These are phyloP conservation scores for Dillenia turbinata DNA, from an alignment of 164 flowering plant genomes.

Conservation along the genomic window DNA sequence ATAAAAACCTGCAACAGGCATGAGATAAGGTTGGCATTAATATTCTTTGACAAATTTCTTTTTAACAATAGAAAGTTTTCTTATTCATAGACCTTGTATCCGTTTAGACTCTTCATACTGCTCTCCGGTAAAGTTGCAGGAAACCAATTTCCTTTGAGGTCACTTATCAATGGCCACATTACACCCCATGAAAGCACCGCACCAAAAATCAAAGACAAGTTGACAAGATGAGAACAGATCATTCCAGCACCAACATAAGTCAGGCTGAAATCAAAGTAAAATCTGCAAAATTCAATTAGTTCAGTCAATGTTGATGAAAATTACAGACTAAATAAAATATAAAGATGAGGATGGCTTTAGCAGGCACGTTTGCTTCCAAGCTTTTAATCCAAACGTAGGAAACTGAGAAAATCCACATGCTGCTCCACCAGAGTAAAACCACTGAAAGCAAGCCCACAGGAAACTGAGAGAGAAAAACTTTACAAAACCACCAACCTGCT, in stretches of 20 bases:
- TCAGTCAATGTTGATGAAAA: not conserved
- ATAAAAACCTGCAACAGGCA: conserved; percentile 62
- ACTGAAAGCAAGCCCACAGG: conserved; percentile 56
- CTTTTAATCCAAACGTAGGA: conserved; percentile 67
- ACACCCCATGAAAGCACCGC: conserved; percentile 91
- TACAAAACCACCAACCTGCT: conserved; percentile 46
- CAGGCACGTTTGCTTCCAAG: conserved; percentile 41
- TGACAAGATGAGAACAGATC: conserved; percentile 82
- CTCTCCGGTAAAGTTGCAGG: conserved; percentile 44
- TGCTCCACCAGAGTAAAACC: conserved; percentile 59
- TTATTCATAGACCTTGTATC: conserved; percentile 63
- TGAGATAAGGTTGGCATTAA: not conserved
- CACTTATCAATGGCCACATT: conserved; percentile 86
- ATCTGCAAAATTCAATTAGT: conserved; percentile 41
- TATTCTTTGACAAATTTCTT: not conserved
- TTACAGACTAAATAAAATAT: not conserved
- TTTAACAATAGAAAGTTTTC: not conserved
- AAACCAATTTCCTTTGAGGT: conserved; percentile 72
- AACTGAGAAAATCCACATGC: conserved; percentile 60
- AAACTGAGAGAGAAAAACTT: conserved; percentile 49
- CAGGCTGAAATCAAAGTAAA: conserved; percentile 78
- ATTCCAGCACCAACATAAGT: conserved; percentile 87
- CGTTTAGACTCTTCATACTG: conserved; percentile 87
- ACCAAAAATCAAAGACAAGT: conserved; percentile 80
- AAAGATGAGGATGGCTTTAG: not conserved